phyloP scores from a whole-genome alignment of 1,284 basidiomycete genomes.

The Marasmius fiardii region DNA sequence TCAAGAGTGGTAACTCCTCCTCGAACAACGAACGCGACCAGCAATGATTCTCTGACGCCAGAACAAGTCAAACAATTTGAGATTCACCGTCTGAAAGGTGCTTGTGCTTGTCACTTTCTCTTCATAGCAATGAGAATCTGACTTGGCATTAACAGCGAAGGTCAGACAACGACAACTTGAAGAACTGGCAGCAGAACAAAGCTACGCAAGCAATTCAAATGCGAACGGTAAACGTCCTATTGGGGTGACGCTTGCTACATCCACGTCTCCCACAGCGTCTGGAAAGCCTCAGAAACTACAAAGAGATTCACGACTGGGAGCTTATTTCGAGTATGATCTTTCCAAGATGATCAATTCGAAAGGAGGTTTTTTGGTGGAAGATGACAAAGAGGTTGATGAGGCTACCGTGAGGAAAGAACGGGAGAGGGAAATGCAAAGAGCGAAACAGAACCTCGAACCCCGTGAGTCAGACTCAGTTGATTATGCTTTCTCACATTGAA shows the following conservation, averaged over 20 bases:
- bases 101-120: not conserved
- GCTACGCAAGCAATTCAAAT: constrained; percentile 74
- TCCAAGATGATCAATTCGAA: constrained; percentile 95
- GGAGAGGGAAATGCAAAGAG: constrained; percentile 69
- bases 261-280: constrained; percentile 58
- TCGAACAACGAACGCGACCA: not conserved
- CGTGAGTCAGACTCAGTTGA: constrained; percentile 41
- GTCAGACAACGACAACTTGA: constrained; percentile 38
- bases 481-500: not conserved
- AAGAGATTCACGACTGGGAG: constrained; percentile 72
- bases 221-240: constrained; percentile 58
- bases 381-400: constrained; percentile 73
- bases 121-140: not conserved
- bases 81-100: constrained; percentile 56
- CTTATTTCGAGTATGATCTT: constrained; percentile 95
- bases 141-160: constrained; percentile 43
- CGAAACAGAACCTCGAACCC: constrained; percentile 66
- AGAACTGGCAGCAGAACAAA: constrained; percentile 21
- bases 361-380: constrained; percentile 88
- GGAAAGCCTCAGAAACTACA: constrained; percentile 52
- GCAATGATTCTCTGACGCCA: constrained; percentile 26
- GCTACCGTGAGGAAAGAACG: constrained; percentile 68
- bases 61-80: constrained; percentile 48
- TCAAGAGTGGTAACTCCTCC: not conserved
- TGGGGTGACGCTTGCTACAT: constrained; percentile 43